phyloP scores from a whole-genome alignment of 257 asterid genomes.

The Linaria vulgaris region DNA sequence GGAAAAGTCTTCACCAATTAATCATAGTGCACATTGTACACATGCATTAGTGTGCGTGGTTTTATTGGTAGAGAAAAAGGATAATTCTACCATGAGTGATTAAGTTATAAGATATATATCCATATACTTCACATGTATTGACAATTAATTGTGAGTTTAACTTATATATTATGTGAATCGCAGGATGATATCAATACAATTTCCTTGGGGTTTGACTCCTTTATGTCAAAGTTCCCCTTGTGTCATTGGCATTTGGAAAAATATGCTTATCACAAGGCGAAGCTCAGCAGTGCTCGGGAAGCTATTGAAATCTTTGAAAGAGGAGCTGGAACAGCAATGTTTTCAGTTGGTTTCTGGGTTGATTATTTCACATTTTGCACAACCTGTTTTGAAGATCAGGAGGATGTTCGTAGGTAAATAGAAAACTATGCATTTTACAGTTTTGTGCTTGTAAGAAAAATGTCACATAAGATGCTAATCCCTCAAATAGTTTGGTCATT shows the following conservation, averaged over 20 bases:
- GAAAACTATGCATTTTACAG: slow-evolving; percentile 20
- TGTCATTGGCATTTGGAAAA: slow-evolving; percentile 88
- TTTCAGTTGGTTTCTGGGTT: slow-evolving; percentile 82
- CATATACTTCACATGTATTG: slow-evolving; percentile 16
- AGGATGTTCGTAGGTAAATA: slow-evolving; percentile 75
- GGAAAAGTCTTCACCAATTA: neutral
- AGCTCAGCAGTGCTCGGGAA: slow-evolving; percentile 52
- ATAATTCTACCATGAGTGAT: slow-evolving; percentile 5
- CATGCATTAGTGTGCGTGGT: neutral
- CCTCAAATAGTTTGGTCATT: slow-evolving; percentile 12
- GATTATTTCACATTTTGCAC: slow-evolving; percentile 68
- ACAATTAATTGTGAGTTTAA: slow-evolving; percentile 16
- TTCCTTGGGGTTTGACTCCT: slow-evolving; percentile 67
- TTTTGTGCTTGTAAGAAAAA: slow-evolving; percentile 14
- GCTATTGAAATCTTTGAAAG: slow-evolving; percentile 73
- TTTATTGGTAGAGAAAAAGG: slow-evolving; percentile 8
- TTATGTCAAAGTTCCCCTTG: slow-evolving; percentile 70
- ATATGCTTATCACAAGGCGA: slow-evolving; percentile 67
- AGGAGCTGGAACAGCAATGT: slow-evolving; percentile 53
- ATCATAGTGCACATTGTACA: slow-evolving; percentile 1
- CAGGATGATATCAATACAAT: slow-evolving; percentile 72
- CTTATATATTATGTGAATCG: slow-evolving; percentile 24
- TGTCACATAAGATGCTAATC: neutral
- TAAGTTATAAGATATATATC: slow-evolving; percentile 7
- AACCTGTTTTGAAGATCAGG: slow-evolving; percentile 57